phyloP scores from a whole-genome alignment of 1,284 basidiomycete species.

The Puccinia sorghi region DNA sequence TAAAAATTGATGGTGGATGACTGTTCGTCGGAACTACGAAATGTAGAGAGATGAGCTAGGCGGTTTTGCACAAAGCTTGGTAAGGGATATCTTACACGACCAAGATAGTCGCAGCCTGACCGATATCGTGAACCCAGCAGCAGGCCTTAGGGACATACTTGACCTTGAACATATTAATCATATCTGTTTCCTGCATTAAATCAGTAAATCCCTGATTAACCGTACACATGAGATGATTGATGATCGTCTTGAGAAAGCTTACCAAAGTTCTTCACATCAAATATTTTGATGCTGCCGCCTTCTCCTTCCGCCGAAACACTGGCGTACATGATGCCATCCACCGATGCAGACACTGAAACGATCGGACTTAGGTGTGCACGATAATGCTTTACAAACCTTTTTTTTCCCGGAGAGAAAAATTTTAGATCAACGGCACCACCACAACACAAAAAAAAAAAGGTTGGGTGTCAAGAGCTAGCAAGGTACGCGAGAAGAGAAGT shows the following conservation, averaged over 20 bases:
- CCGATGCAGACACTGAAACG: conserved; percentile 77
- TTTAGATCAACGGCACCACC: conserved; percentile 1
- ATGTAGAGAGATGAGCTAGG: neutral
- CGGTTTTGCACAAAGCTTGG: neutral
- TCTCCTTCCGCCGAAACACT: conserved; percentile 67
- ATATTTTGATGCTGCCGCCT: conserved; percentile 75
- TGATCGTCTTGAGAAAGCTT: conserved; percentile 54
- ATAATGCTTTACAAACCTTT: conserved; percentile 56
- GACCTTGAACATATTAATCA: conserved; percentile 97
- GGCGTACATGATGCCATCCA: conserved; percentile 88
- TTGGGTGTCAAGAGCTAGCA: neutral
- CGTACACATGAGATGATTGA: neutral
- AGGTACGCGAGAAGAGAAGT: neutral
- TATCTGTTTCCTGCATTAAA: conserved; percentile 66
- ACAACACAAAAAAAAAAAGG: neutral
- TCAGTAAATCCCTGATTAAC: conserved; percentile 9
- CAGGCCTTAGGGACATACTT: conserved; percentile 79
- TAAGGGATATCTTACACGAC: conserved; percentile 68
- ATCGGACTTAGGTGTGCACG: conserved; percentile 84
- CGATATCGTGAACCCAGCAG: conserved; percentile 88
- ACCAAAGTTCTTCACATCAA: conserved; percentile 97
- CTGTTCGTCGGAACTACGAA: conserved; percentile 71
- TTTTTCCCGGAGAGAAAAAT: neutral
- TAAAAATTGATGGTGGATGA: conserved; percentile 80
- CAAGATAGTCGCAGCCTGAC: conserved; percentile 81